These are phyloP conservation scores for Santalum album DNA, from an alignment of 164 flowering plant genomes.

Conservation along the genomic window DNA sequence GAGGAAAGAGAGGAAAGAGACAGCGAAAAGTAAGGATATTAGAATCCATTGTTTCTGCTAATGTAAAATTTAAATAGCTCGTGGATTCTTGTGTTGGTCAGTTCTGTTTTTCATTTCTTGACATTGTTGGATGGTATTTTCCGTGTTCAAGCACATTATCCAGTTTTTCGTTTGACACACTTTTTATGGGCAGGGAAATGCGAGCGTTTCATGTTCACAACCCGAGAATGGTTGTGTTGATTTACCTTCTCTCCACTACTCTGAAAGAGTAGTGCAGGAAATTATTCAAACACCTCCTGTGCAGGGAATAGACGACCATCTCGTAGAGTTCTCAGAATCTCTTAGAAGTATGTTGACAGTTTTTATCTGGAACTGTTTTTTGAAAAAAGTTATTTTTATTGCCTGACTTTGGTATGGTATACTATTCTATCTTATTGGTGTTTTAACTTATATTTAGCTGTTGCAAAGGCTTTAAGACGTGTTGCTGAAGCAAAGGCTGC, in stretches of 20 bases:
- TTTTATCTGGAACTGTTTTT: constrained; percentile 1
- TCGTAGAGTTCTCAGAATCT: constrained; percentile 90
- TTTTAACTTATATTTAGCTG: constrained; percentile 42
- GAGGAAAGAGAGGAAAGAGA: too few species aligned
- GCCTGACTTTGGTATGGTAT: background rate
- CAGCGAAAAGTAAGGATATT: too few species aligned
- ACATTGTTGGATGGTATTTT: background rate
- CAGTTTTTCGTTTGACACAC: constrained; percentile 2
- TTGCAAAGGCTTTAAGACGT: constrained; percentile 78
- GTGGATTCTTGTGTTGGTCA: background rate
- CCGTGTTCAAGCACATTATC: background rate
- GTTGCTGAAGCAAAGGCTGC: constrained; percentile 92
- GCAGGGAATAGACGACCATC: constrained; percentile 74
- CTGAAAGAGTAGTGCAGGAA: constrained; percentile 63
- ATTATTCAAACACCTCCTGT: constrained; percentile 47
- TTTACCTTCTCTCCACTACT: constrained; percentile 29
- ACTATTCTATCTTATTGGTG: background rate
- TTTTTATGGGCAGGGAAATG: constrained; percentile 36
- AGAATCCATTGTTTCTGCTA: too few species aligned
- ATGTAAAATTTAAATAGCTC: background rate
- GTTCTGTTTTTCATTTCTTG: background rate
- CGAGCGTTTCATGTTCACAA: constrained; percentile 23
- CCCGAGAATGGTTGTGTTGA: constrained; percentile 50
- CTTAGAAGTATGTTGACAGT: constrained; percentile 56
- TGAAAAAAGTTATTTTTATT: background rate